Conservation (phyloP, 441 rosid species). For the Arabidopsis lyrata region DNA sequence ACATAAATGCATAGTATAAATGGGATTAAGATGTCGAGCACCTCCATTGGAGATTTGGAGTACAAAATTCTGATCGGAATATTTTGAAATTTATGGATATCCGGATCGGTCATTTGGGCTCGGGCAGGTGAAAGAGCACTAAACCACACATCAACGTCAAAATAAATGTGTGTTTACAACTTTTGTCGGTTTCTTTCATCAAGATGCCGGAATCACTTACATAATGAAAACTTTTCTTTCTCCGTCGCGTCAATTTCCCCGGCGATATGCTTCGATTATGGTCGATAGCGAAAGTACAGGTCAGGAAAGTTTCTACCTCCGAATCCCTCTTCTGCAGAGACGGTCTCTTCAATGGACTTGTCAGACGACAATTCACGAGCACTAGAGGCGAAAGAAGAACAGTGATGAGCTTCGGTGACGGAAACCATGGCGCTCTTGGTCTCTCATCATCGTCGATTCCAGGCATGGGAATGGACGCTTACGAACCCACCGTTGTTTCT, state of each 20-base stretch:
- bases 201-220: neutral
- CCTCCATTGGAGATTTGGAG: no score
- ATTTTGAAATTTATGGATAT: no score
- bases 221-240: neutral
- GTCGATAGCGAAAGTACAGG: conserved; percentile 27
- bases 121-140: no score
- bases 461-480: conserved; percentile 63
- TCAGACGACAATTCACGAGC: conserved; percentile 37
- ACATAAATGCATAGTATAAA: no score
- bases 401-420: conserved; percentile 94
- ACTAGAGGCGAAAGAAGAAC: conserved; percentile 32
- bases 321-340: neutral
- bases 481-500: conserved; percentile 67
- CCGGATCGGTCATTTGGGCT: no score
- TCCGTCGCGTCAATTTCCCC: neutral
- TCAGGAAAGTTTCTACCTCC: conserved; percentile 15
- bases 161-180: no score
- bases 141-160: no score
- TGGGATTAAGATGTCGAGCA: no score
- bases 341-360: conserved; percentile 18
- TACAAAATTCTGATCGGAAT: no score
- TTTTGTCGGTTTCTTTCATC: no score
- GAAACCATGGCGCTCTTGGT: conserved; percentile 90
- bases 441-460: conserved; percentile 53
- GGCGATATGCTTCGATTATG: conserved; percentile 36